Evolutionary conservation across 345 rosid genomes (phyloP).

Genomic region (thale cress (Arabidopsis thaliana)): DNA sequence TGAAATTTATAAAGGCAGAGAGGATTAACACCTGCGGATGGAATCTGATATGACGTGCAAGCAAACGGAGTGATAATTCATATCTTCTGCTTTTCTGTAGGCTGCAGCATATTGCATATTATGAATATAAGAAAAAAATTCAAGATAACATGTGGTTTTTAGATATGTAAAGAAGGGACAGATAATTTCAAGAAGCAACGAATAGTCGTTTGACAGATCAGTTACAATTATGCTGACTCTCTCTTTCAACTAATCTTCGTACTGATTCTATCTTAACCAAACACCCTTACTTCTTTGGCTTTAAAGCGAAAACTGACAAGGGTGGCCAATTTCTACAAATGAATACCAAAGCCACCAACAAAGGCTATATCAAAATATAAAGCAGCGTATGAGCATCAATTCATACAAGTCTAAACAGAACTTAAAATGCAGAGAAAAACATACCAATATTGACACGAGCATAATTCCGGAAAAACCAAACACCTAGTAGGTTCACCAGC

Average conservation of each 20-base stretch:
- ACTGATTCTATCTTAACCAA: slow-evolving; percentile 16
- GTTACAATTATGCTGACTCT: slow-evolving; percentile 28
- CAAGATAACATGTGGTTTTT: background rate
- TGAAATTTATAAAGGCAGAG: slow-evolving; percentile 28
- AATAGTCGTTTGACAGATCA: background rate
- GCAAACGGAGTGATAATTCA: slow-evolving; percentile 95
- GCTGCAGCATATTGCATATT: slow-evolving; percentile 53
- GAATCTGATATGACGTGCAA: slow-evolving; percentile 95
- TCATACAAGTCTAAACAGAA: slow-evolving; percentile 21
- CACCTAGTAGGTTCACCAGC: slow-evolving; percentile 90
- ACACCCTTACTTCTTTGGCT: background rate
- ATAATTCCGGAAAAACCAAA: slow-evolving; percentile 97
- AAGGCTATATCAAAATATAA: background rate
- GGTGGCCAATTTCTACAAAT: slow-evolving; percentile 7
- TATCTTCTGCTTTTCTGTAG: slow-evolving; percentile 95
- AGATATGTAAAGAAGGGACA: slow-evolving; percentile 19
- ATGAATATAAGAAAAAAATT: slow-evolving; percentile 10
- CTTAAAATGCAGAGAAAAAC: slow-evolving; percentile 35
- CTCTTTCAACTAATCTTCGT: slow-evolving; percentile 8
- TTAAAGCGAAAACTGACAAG: slow-evolving; percentile 2
- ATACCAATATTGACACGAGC: slow-evolving; percentile 91
- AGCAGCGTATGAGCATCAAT: background rate
- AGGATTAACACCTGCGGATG: slow-evolving; percentile 71
- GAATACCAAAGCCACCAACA: slow-evolving; percentile 2
- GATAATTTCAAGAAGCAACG: slow-evolving; percentile 1